These are phyloP conservation scores for Teratosphaeria zuluensis DNA, from an alignment of 2,329 filamentous ascomycete genomes.

Conservation along the genomic window DNA sequence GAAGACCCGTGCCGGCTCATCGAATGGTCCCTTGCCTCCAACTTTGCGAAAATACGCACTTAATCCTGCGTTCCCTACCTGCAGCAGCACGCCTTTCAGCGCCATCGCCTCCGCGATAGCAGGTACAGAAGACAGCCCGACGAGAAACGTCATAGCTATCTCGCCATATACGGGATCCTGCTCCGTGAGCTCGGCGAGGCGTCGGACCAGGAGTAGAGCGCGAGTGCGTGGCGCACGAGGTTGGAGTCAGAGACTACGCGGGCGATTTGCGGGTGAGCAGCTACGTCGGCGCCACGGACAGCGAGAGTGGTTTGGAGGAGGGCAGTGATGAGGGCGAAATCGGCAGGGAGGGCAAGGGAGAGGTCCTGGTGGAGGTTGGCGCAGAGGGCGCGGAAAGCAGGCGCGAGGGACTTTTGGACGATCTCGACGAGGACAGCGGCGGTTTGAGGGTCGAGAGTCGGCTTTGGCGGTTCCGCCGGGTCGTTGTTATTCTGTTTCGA, in stretches of 20 bases:
- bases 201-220: constrained; percentile 92
- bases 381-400: constrained; percentile 73
- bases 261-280: constrained; percentile 32
- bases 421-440: constrained; percentile 64
- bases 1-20: constrained; percentile 68
- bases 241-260: constrained; percentile 49
- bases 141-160: constrained; percentile 76
- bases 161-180: constrained; percentile 89
- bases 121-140: constrained; percentile 75
- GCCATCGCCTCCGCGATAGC: constrained; percentile 81
- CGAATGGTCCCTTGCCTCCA: constrained; percentile 67
- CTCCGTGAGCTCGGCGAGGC: constrained; percentile 62
- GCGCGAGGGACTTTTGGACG: constrained; percentile 66
- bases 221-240: constrained; percentile 69
- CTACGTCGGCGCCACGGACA: constrained; percentile 60
- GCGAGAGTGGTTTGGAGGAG: constrained; percentile 76
- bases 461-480: constrained; percentile 7
- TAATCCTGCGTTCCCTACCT: constrained; percentile 69
- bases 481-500: not conserved
- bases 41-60: constrained; percentile 62
- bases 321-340: constrained; percentile 78
- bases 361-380: constrained; percentile 60
- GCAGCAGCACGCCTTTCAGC: constrained; percentile 71
- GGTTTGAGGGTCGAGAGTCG: constrained; percentile 25
- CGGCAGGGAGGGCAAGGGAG: constrained; percentile 48